These are phyloP conservation scores for Chaetomium olivaceum DNA, from an alignment of 2,329 filamentous ascomycete species.

Conservation along the genomic window DNA sequence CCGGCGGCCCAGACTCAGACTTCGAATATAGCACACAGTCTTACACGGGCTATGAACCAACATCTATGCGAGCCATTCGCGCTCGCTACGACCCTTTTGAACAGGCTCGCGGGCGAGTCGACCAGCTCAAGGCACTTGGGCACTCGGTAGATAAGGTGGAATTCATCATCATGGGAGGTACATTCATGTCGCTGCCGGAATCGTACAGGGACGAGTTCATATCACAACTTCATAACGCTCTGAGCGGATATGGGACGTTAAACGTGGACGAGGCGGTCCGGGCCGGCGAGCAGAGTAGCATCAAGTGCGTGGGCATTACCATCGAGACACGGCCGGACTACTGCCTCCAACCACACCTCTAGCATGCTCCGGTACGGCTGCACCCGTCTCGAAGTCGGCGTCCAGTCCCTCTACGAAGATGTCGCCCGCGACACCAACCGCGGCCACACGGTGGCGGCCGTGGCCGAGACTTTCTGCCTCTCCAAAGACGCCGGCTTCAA, in stretches of 20 bases:
- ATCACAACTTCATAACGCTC: constrained; percentile 90
- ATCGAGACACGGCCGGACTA: constrained; percentile 98
- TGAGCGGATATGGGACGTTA: constrained; percentile 91
- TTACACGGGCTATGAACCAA: constrained; percentile 97
- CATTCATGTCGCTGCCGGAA: constrained; percentile 93
- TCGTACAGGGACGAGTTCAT: constrained; percentile 93
- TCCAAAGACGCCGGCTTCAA: constrained; percentile 98
- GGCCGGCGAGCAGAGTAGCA: constrained; percentile 92
- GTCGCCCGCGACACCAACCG: constrained; percentile 97
- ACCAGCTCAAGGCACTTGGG: constrained; percentile 92
- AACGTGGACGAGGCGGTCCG: constrained; percentile 95
- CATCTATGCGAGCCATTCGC: constrained; percentile 96
- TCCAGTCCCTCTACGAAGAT: constrained; percentile 96
- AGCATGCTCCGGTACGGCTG: constrained; percentile 98
- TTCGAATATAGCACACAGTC: constrained; percentile 99
- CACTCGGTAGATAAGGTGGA: constrained; percentile 99
- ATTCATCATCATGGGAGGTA: constrained; percentile 99
- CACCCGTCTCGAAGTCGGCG: constrained; percentile 89
- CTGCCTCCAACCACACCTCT: constrained; percentile 91
- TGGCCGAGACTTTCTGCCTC: constrained; percentile 95
- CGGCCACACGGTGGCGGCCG: constrained; percentile 91
- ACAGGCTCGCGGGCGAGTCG: constrained; percentile 90
- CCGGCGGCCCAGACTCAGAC: constrained; percentile 94
- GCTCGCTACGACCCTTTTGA: constrained; percentile 98
- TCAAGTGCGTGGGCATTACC: constrained; percentile 97